Base-by-base conservation (phyloP, 208 protist species). In the Leishmania braziliensis region DNA sequence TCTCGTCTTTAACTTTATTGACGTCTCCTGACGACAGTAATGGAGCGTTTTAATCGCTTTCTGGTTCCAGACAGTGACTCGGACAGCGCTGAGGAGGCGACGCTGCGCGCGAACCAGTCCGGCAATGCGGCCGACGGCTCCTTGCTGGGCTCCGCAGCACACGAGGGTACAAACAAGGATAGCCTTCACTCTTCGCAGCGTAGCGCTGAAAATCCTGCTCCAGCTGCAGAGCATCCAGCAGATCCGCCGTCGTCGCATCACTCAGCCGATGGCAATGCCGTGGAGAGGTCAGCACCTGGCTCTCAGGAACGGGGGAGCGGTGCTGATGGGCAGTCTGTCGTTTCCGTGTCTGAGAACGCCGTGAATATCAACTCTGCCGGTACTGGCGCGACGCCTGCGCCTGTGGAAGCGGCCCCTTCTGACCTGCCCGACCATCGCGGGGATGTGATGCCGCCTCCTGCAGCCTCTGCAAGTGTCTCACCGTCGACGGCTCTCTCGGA, bases 1-100 rank as follows among this genome's bases (percentile, higher is more conserved):
- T 73, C 39, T 50, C 71, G 14, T 33, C 71, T 75, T 60, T 3
- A 50, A 46, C 51, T 56, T 75, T 56, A 3, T 29, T 65, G 39
- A 75, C 23, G 62, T 3, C 8, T 50, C 5, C 8, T 8, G 68
- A 50, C 43, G 26, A 18, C 46, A 33, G 23, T 50, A 20, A 91
- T 91, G 88, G 75, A 74, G 48, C 81, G 82, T 51, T 95, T 95
- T 83, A 86, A 83, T 39, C 83, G 90, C 70, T 83, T 95, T n/a
- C 68, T 77, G 18, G 75, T 95, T 56, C 58, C 66, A 16, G 91
- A 95, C 79, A 95, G 91, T 66, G 89, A 92, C 82, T 91, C 88
- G 29, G 89, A 93, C 65, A 90, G 82, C 43, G 82, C 84, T 33
- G 86, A 78, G 68, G 83, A 75, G 83, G 76, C 68, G n/a, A 75